These are phyloP conservation scores for Blastobotrys mokoenaii DNA, from an alignment of 805 yeast species.

Conservation along the genomic window DNA sequence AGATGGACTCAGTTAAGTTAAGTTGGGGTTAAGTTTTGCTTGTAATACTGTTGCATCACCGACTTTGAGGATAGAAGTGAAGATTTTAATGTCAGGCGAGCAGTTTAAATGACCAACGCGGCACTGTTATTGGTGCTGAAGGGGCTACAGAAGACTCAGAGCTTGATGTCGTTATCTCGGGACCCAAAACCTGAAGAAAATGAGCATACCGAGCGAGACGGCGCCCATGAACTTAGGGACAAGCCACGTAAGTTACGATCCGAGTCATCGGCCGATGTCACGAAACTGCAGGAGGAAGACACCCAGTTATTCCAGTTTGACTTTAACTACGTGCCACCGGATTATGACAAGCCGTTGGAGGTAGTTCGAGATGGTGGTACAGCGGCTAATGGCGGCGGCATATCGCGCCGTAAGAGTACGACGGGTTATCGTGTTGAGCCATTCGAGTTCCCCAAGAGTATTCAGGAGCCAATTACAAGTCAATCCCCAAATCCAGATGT, in stretches of 20 bases:
- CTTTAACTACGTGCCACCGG: slow-evolving; percentile 9
- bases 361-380: background rate
- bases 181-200: background rate
- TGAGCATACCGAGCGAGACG: background rate
- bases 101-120: slow-evolving; percentile 13
- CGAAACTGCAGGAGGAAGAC: slow-evolving; percentile 9
- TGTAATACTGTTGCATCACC: background rate
- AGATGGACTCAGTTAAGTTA: no score
- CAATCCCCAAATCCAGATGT: background rate
- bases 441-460: background rate
- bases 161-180: background rate
- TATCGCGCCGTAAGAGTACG: background rate
- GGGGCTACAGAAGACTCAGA: slow-evolving; percentile 15
- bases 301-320: slow-evolving; percentile 20
- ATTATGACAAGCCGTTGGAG: slow-evolving; percentile 1
- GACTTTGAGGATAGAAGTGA: background rate
- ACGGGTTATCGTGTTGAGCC: background rate
- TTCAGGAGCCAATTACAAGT: background rate
- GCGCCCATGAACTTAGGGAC: background rate
- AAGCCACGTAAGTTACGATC: background rate
- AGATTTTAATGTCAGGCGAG: background rate
- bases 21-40: background rate
- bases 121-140: slow-evolving; percentile 12
- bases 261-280: background rate
- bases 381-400: no score